Base-by-base conservation (phyloP, 306 rosid species). In the Cucurbita ficifolia region DNA sequence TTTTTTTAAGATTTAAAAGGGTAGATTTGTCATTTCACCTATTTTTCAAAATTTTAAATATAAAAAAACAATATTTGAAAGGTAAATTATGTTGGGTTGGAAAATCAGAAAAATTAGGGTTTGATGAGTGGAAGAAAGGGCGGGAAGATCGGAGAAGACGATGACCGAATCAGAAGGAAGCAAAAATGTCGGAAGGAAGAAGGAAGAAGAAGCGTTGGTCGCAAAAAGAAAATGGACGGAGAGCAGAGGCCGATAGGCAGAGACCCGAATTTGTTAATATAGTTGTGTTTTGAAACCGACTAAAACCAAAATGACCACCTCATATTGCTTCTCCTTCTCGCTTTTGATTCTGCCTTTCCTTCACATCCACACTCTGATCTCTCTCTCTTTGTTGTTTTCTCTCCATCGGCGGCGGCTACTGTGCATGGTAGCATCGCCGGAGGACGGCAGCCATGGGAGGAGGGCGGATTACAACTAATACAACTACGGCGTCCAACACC, bases 261-360 rank as follows among this genome's bases (percentile, higher is more conserved):
- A 62, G 75, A 0, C 5, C 8, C 4, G 43, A 77, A 78, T 62
- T 67, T 82, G 81, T 84, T 61, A 12, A 75, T 73, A 38, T 70
- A 72, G 81, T 79, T 82, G 58, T 81, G 76, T 78, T 73, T 42
- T 18, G 22, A 8, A 75, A 74, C 33, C 24, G 42, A 35, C 42
- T 53, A 18, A 57, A 8, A 67, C 49, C 77, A 75, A 67, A 77
- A 86, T 84, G 87, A 78, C 69, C 67, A 33, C 76, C 80, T 71
- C 79, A 57, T 71, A 73, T 78, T 76, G 54, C 80, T 45, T 76
- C 43, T 22, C 39, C 38, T 62, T 59, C 22, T 10, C 73, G 48
- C 43, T 74, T 39, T 36, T 56, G 52, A 39, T 40, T 16, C 60
- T 50, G 39, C 13, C 7, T 38, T 67, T 43, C 72, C 53, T 38